Base-by-base conservation (phyloP, 441 rosid genomes). In the Adansonia gregorii region DNA sequence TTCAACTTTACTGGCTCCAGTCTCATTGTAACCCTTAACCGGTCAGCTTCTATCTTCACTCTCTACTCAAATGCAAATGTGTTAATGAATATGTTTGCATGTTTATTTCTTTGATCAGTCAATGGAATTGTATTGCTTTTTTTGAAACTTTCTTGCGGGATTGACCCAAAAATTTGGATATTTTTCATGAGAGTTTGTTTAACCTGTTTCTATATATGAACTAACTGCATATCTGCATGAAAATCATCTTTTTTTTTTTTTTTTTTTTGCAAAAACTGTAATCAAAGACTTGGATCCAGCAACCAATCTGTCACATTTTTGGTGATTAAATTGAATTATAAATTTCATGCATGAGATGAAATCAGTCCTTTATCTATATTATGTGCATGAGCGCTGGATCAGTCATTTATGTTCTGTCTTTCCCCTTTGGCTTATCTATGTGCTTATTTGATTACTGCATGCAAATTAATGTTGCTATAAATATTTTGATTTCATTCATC, bases 1-100 rank as follows among this genome's bases (percentile, higher is more conserved):
- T 31, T 63, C 45, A 61, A 27, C 45, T 63, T 59, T 12, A 63
- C 45, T 12, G 17, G 17, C n/a, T 63, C 19, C 19, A 27, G 41
- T 14, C 45, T 31, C 67, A 12, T n/a, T 0, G 17, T 4, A 24
- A 12, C 9, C 67, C 66, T 61, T 63, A 14, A 5, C 67, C 14
- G 67, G 67, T 63, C 19, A 63, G 67, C 9, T 14, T 31, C 66
- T 35, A 60, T 60, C n/a, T 60, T 60, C 66, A 11, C 12, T 61
- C 43, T 61, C 43, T 3, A 27, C 41, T 61, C 66, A 61, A 24
- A 24, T 60, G 39, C 14, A 8, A 61, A 61, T 11, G 41, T 24
- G n/a, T 60, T 60, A 60, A 10, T 61, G 17, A n/a, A 55, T 58
- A 27, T 27, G 2, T 5, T 61, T 61, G 66, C 66, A 61, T 24